Percentiles rank a stretch among this genome's conserved stretches.
These are phyloP conservation scores for Microdochium nivale DNA, from an alignment of 2,329 filamentous ascomycete genomes.

Conservation along the genomic window DNA sequence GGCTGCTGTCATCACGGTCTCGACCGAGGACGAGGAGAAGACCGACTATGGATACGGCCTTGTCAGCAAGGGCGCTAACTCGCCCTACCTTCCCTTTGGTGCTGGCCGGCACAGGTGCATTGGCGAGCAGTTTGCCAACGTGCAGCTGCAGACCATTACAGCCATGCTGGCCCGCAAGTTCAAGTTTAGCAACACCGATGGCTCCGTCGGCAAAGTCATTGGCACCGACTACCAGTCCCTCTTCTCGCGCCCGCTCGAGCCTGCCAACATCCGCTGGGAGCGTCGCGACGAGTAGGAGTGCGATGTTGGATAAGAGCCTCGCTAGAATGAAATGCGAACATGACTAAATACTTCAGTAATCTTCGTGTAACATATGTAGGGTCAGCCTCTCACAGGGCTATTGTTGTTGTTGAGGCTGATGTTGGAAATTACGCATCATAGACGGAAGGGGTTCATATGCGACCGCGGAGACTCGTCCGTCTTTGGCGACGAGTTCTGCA, in stretches of 20 bases:
- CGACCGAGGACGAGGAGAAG: conserved; percentile 57
- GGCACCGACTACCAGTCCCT: conserved; percentile 62
- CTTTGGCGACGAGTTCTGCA: no score
- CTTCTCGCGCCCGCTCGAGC: conserved; percentile 65
- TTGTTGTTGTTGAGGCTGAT: background rate
- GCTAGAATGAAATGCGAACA: conserved; percentile 7
- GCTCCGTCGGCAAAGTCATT: conserved; percentile 54
- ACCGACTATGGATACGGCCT: conserved; percentile 91
- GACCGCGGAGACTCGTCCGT: no score
- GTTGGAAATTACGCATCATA: background rate
- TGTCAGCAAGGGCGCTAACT: conserved; percentile 82
- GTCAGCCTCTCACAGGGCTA: background rate
- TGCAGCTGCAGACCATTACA: conserved; percentile 81
- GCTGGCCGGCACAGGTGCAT: conserved; percentile 91
- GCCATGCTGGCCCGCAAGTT: conserved; percentile 69
- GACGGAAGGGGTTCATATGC: background rate
- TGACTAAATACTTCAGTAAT: conserved; percentile 10
- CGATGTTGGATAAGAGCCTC: background rate
- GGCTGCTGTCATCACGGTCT: conserved; percentile 28
- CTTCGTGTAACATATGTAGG: conserved; percentile 1
- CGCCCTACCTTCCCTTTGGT: conserved; percentile 89
- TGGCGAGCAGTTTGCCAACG: conserved; percentile 91
- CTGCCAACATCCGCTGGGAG: conserved; percentile 70
- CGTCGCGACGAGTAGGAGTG: conserved; percentile 37
- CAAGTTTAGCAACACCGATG: conserved; percentile 69